These are phyloP conservation scores for Hortiboletus flavorubellus DNA, from an alignment of 768 basidiomycete genomes.

Conservation along the genomic window DNA sequence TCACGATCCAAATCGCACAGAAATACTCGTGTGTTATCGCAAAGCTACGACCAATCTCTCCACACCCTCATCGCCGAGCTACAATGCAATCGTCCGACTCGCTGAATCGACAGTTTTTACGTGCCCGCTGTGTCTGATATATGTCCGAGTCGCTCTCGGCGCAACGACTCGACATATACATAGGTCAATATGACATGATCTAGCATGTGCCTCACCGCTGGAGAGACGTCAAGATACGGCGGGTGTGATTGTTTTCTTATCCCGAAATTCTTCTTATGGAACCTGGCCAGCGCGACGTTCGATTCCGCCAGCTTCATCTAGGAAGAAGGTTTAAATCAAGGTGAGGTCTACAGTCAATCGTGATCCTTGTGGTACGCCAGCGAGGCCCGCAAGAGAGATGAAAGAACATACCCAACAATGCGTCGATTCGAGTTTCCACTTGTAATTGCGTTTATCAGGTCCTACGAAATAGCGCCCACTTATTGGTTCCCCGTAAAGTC, in stretches of 20 bases:
- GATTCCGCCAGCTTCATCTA: slow-evolving; percentile 23
- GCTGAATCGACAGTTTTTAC: background rate
- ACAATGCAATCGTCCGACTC: background rate
- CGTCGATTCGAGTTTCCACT: slow-evolving; percentile 32
- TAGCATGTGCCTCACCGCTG: slow-evolving; percentile 18
- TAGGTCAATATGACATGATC: slow-evolving; percentile 29
- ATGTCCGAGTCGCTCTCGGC: slow-evolving; percentile 22
- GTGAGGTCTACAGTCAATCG: background rate
- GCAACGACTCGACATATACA: slow-evolving; percentile 26
- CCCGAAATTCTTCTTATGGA: slow-evolving; percentile 24
- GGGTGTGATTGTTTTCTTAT: slow-evolving; percentile 21
- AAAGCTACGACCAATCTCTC: background rate
- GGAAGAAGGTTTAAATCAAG: background rate
- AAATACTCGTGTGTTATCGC: background rate
- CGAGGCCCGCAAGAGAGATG: background rate
- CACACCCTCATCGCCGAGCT: no score
- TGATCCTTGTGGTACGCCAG: background rate
- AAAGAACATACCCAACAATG: slow-evolving; percentile 24
- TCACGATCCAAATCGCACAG: background rate
- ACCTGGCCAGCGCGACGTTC: slow-evolving; percentile 13
- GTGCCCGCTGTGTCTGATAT: background rate
- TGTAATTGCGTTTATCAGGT: slow-evolving; percentile 32
- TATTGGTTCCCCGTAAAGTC: background rate
- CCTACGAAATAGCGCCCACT: slow-evolving; percentile 35
- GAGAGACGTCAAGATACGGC: slow-evolving; percentile 27